Percentiles rank a stretch among this genome's conserved stretches.
These are phyloP conservation scores for Rhodotorula diobovata DNA, from an alignment of 768 basidiomycete genomes.

Conservation along the genomic window DNA sequence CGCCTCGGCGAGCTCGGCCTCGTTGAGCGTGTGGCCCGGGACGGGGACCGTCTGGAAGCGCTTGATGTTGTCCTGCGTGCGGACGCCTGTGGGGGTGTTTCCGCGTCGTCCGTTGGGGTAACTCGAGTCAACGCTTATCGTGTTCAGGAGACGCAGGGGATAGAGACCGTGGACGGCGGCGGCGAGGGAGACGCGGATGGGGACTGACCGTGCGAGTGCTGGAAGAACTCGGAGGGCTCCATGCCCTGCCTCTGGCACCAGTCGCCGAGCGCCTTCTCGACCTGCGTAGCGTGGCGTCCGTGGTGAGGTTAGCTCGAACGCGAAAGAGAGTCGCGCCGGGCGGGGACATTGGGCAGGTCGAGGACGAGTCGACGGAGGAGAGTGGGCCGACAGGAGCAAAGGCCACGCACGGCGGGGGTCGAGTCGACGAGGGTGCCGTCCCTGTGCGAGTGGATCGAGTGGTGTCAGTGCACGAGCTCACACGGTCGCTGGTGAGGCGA, in stretches of 20 bases:
- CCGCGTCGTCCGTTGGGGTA: too few species aligned
- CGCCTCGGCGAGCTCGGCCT: conserved; percentile 18
- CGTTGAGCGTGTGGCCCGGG: conserved; percentile 9
- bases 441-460: background rate
- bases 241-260: conserved; percentile 33
- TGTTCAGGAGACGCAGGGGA: too few species aligned
- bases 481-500: background rate
- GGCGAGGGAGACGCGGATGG: background rate
- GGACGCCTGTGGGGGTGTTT: conserved; percentile 14
- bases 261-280: conserved; percentile 22
- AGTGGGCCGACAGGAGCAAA: background rate
- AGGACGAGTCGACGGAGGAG: background rate
- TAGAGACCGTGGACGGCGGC: too few species aligned
- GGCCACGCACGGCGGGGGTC: conserved; percentile 19
- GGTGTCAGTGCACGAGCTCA: too few species aligned
- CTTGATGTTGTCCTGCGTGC: conserved; percentile 38
- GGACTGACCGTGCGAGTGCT: conserved; percentile 26
- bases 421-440: conserved; percentile 40
- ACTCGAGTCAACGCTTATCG: too few species aligned
- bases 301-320: too few species aligned
- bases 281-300: too few species aligned
- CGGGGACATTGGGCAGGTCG: background rate
- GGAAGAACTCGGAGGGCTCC: conserved; percentile 31
- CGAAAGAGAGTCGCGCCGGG: too few species aligned
- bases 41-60: conserved; percentile 29